Evolutionary conservation across 345 rosid species (phyloP), one percentile per base, ranked within the genome.

Genomic region (Gossypium longicalyx): DNA sequence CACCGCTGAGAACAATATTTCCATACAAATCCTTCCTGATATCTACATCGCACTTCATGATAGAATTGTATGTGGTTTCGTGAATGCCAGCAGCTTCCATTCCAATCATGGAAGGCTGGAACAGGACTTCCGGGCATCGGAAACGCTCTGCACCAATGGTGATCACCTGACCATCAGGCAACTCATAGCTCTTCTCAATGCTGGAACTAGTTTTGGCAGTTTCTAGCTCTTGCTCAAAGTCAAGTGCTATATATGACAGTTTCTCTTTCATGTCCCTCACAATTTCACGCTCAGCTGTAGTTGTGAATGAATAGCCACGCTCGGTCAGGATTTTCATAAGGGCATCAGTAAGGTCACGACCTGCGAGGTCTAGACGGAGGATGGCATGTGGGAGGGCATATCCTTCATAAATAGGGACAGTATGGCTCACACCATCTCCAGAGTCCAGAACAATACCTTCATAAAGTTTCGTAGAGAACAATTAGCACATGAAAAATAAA

Each of bases 241-340:
- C 93, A 63, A 89, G 87, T 70, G 90, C 90, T 43, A 89, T 89
- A 77, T 84, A 89, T 61, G 89, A 79, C 75, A 89, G 79, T 75
- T 89, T 89, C 80, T 89, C 93, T 76, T 89, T 89, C 90, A 87
- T 80, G 79, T 88, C 92, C 71, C 92, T 81, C 47, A 88, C 92
- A 41, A 88, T 86, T 48, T 88, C 92, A 79, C 93, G 89, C 79
- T 89, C 93, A 70, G 90, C 90, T 51, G 93, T 78, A 73, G 93
- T 89, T 69, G 93, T 89, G 81, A 89, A 78, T 85, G 81, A 89
- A 78, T 87, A 87, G 22, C 93, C 89, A 63, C 87, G 86, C 74
- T 86, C 87, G 2, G 87, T 86, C 60, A 88, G 76, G 74, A 88
- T 86, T 75, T 88, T 88, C 89, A 85, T 89, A 48, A 87, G 91